These are phyloP conservation scores for Aleurites moluccanus DNA, from an alignment of 441 rosid genomes.

Conservation along the genomic window DNA sequence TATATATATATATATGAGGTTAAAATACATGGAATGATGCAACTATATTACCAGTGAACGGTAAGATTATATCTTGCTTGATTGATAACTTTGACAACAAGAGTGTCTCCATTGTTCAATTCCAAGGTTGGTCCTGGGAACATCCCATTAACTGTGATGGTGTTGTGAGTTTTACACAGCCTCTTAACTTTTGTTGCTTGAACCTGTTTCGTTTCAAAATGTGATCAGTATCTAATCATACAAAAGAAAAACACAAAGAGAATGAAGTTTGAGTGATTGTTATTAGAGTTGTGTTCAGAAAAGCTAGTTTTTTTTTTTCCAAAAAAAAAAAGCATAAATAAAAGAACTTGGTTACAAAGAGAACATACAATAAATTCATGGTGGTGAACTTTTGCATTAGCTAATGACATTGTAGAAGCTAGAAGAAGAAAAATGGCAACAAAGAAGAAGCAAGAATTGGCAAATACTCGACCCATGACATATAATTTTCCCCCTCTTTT, in stretches of 20 bases:
- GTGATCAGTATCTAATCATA: neutral
- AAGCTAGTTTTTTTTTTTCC: too few species aligned
- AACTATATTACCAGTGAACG: constrained; percentile 65
- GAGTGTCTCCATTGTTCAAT: constrained; percentile 63
- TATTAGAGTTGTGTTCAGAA: too few species aligned
- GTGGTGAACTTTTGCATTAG: constrained; percentile 49
- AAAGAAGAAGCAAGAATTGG: constrained; percentile 11
- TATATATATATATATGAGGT: too few species aligned
- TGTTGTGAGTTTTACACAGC: constrained; percentile 75
- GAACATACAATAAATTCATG: constrained; percentile 64
- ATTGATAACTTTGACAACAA: constrained; percentile 65
- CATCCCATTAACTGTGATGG: constrained; percentile 88
- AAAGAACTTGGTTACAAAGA: neutral
- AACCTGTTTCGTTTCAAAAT: constrained; percentile 31
- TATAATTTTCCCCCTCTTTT: constrained; percentile 19
- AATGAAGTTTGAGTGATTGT: too few species aligned
- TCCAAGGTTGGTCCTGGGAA: constrained; percentile 89
- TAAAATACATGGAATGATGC: neutral
- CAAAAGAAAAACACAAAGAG: neutral
- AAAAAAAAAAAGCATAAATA: neutral
- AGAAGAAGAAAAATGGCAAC: constrained; percentile 37
- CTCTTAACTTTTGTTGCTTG: constrained; percentile 82
- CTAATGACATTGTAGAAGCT: constrained; percentile 37
- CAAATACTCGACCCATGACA: neutral
- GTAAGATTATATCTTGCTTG: constrained; percentile 66